Conservation (phyloP, 2,329 filamentous ascomycete genomes). For the Penicillium sp. region DNA sequence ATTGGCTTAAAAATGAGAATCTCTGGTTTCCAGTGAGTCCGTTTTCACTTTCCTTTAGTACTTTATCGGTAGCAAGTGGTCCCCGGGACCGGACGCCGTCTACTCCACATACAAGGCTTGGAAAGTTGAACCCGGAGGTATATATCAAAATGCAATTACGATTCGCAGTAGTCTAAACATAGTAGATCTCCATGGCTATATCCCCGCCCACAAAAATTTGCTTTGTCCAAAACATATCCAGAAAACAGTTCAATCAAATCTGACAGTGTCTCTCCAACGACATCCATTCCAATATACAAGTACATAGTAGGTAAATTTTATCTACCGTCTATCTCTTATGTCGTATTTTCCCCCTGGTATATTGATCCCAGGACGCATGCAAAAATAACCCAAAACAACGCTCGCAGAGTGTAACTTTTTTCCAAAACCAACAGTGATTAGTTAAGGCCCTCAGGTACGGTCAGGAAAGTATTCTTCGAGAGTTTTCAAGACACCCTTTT, state of each 20-base stretch:
- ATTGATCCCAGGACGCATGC: slow-evolving; percentile 9
- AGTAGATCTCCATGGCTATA: neutral
- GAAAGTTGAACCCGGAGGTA: neutral
- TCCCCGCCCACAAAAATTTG: neutral
- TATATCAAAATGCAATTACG: neutral
- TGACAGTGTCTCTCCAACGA: neutral
- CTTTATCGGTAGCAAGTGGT: neutral
- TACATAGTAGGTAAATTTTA: slow-evolving; percentile 1
- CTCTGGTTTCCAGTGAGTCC: neutral
- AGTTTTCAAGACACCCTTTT: slow-evolving; percentile 44
- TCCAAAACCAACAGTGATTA: slow-evolving; percentile 12
- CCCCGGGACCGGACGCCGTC: neutral
- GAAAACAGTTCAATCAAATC: neutral
- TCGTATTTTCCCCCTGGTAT: slow-evolving; percentile 1
- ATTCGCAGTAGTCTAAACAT: neutral
- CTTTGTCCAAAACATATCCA: neutral
- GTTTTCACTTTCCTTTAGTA: neutral
- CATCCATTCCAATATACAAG: neutral
- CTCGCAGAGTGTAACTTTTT: slow-evolving; percentile 12
- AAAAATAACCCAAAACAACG: slow-evolving; percentile 13
- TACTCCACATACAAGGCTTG: neutral
- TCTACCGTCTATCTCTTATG: slow-evolving; percentile 18
- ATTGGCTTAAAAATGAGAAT: neutral
- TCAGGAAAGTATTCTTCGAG: slow-evolving; percentile 25
- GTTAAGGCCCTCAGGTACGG: slow-evolving; percentile 38